Base-by-base conservation (phyloP, 2,329 filamentous ascomycete genomes). In the Beauveria rudraprayagi region DNA sequence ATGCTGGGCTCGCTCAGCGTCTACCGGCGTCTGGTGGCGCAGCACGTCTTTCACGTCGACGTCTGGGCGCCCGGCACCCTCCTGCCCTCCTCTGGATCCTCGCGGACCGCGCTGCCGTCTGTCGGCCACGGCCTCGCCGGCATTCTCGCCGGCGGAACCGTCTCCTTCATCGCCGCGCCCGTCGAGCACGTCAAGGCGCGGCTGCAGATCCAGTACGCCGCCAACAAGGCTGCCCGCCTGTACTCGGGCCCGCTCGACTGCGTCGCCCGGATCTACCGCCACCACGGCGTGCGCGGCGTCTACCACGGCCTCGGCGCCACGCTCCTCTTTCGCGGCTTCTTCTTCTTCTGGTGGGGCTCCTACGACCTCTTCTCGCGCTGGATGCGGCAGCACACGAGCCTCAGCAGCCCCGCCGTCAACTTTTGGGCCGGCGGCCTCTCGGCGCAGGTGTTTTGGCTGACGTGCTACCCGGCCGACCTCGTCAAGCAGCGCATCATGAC, bases 401-500 rank as follows among this genome's bases (percentile, higher is more conserved):
- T 97, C 59, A 89, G 89, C 59, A 84, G 85, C 0, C 91, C 94
- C 0, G 87, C 87, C 1, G 81, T 97, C 70, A 97, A 97, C 72
- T 99, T 99, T 78, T 97, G 93, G 93, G 93, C 94, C 0, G 94
- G 94, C 3, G 94, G 94, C 0, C 77, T 97, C 56, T 92, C 89
- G 53, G 94, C 94, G 0, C 94, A 99, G 78, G 77, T 96, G 17
- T 99, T 97, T 72, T 99, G 94, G 94, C 73, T 96, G 48, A 91
- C 89, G 19, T 90, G 89, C 65, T 97, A 97, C 71, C 93, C 94
- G 1, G 90, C 86, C 53, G 93, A 97, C 72, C 90, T 97, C 24
- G 87, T 97, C 60, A 97, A 97, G 81, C 93, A 97, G 78, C 83
- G 92, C 37, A 89, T 99, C 71, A 97, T 99, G 94, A 97, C 93